Evolutionary conservation across 2,329 filamentous ascomycete species (phyloP).

Genomic region (Anisogramma anomala): DNA sequence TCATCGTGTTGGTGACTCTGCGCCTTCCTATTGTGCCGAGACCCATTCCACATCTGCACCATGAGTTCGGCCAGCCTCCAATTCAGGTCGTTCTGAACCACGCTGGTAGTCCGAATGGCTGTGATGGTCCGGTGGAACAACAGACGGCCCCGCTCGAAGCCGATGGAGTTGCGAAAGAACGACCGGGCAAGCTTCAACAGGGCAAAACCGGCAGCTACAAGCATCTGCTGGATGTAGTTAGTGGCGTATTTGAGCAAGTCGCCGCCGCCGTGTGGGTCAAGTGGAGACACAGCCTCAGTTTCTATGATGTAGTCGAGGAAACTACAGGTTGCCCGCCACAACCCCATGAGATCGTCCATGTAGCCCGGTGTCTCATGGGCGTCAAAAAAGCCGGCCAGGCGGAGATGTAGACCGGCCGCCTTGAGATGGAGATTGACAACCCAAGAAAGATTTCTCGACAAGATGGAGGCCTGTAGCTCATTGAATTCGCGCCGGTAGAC

Average conservation of each 20-base stretch:
- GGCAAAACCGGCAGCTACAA: slow-evolving; percentile 68
- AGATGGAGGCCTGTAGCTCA: slow-evolving; percentile 49
- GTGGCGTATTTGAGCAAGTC: slow-evolving; percentile 54
- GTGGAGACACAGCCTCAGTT: slow-evolving; percentile 32
- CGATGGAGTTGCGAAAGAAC: slow-evolving; percentile 61
- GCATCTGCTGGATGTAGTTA: slow-evolving; percentile 76
- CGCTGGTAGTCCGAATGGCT: slow-evolving; percentile 60
- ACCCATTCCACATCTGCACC: slow-evolving; percentile 74
- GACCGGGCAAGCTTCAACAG: slow-evolving; percentile 69
- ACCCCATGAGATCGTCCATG: slow-evolving; percentile 60
- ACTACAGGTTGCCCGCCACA: slow-evolving; percentile 59
- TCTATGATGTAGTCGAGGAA: slow-evolving; percentile 57
- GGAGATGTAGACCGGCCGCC: slow-evolving; percentile 63
- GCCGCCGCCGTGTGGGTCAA: slow-evolving; percentile 34
- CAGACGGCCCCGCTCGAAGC: slow-evolving; percentile 53
- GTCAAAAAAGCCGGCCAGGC: slow-evolving; percentile 72
- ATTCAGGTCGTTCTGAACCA: slow-evolving; percentile 66
- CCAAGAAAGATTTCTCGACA: slow-evolving; percentile 46
- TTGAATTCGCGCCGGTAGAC: slow-evolving; percentile 54
- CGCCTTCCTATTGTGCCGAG: slow-evolving; percentile 35
- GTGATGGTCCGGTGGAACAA: slow-evolving; percentile 62
- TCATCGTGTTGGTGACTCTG: slow-evolving; percentile 39
- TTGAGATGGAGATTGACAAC: slow-evolving; percentile 56
- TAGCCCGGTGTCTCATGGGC: slow-evolving; percentile 60
- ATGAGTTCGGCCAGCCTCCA: slow-evolving; percentile 75